Evolutionary conservation across 352 stramenopile genomes (phyloP).

Genomic region (Phytophthora constricta): DNA sequence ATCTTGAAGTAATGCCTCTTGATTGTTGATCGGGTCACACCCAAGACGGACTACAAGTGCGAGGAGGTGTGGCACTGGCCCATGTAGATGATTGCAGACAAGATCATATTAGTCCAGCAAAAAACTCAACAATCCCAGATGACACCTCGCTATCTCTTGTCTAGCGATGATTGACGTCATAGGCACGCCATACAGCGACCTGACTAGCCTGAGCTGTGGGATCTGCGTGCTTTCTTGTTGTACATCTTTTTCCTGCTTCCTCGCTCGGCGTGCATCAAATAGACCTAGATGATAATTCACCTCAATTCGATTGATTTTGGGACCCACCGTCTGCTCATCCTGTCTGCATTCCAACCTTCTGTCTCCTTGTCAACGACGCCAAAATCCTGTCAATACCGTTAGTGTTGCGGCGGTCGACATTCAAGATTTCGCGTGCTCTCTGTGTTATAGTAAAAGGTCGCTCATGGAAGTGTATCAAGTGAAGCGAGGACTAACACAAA

Average conservation of each 20-base stretch:
- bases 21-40: conserved; percentile 94
- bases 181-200: too few relatives aligned
- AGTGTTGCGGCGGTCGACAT: conserved; percentile 82
- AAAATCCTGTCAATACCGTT: conserved; percentile 86
- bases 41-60: conserved; percentile 94
- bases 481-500: too few relatives aligned
- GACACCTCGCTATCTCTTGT: too few relatives aligned
- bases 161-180: conserved; percentile 10
- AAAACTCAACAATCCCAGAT: conserved; percentile 4
- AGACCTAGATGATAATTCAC: conserved; percentile 71
- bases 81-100: conserved; percentile 68
- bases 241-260: conserved; percentile 13
- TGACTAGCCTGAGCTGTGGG: too few relatives aligned
- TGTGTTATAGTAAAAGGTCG: too few relatives aligned
- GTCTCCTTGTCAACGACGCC: conserved; percentile 52
- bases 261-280: background rate
- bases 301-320: conserved; percentile 67
- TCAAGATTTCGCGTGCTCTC: too few relatives aligned
- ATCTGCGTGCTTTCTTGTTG: conserved; percentile 7
- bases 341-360: conserved; percentile 51
- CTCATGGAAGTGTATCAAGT: too few relatives aligned
- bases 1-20: too few relatives aligned
- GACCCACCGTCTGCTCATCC: conserved; percentile 49
- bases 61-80: conserved; percentile 94
- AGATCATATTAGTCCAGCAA: conserved; percentile 21